Conservation (phyloP, 2,329 filamentous ascomycete species). For the Fusarium avenaceum region DNA sequence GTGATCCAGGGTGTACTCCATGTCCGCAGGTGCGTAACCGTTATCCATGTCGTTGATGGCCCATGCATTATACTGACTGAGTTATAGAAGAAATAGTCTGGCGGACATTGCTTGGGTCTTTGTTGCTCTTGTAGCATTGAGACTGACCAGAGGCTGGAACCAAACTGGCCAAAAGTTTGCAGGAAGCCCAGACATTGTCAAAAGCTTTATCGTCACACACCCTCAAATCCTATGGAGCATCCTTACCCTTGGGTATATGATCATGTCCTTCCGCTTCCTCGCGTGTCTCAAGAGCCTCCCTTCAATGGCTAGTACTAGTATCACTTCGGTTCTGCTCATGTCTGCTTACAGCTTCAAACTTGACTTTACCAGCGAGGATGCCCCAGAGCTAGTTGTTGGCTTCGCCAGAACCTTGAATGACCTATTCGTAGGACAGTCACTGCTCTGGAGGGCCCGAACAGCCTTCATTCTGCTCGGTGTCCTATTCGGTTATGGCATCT, state of each 20-base stretch:
- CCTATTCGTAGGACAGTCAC: conserved; percentile 58
- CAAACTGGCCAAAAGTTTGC: conserved; percentile 97
- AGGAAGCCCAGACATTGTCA: conserved; percentile 89
- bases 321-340: conserved; percentile 59
- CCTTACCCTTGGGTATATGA: conserved; percentile 76
- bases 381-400: conserved; percentile 80
- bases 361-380: conserved; percentile 87
- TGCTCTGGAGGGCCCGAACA: conserved; percentile 64
- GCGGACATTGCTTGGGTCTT: conserved; percentile 52
- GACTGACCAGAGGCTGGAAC: conserved; percentile 86
- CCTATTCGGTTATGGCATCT: conserved; percentile 56
- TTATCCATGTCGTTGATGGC: no score
- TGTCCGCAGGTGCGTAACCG: conserved; percentile 56
- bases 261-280: conserved; percentile 64
- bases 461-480: conserved; percentile 64
- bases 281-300: conserved; percentile 59
- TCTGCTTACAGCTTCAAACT: conserved; percentile 87
- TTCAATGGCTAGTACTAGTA: conserved; percentile 56
- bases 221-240: conserved; percentile 80
- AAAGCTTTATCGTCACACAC: conserved; percentile 74
- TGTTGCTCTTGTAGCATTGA: conserved; percentile 70
- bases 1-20: conserved; percentile 65
- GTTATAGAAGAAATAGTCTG: conserved; percentile 47
- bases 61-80: conserved; percentile 16
- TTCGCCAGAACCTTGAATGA: conserved; percentile 58